Evolutionary conservation across 2,329 filamentous ascomycete genomes (phyloP).

Genomic region (Claviceps maximensis): DNA sequence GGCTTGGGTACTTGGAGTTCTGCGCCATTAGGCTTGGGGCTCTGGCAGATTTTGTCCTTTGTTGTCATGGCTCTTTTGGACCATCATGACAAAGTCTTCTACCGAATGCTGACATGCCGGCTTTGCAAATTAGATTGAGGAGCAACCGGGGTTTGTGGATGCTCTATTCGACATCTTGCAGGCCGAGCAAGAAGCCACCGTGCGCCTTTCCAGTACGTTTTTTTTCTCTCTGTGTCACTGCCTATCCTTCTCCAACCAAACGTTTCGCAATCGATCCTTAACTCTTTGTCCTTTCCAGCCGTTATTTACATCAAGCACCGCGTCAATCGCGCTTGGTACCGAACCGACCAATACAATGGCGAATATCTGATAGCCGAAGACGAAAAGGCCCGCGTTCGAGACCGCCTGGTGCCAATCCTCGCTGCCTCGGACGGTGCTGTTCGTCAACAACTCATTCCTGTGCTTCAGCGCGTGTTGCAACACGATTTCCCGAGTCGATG

Average conservation of each 20-base stretch:
- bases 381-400: constrained; percentile 77
- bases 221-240: too few relatives aligned
- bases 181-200: constrained; percentile 69
- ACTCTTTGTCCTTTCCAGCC: constrained; percentile 36
- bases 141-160: constrained; percentile 78
- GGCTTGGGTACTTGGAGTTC: too few relatives aligned
- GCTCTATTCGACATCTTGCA: constrained; percentile 84
- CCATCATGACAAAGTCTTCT: background rate
- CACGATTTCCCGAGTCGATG: constrained; percentile 90
- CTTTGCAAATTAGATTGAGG: constrained; percentile 56
- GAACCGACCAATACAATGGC: constrained; percentile 58
- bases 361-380: constrained; percentile 71
- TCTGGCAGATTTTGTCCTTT: background rate
- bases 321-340: constrained; percentile 82
- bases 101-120: constrained; percentile 1
- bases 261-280: constrained; percentile 8
- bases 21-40: too few relatives aligned
- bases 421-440: constrained; percentile 68
- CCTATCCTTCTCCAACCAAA: too few relatives aligned
- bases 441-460: constrained; percentile 83
- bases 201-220: constrained; percentile 75
- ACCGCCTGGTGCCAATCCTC: constrained; percentile 79
- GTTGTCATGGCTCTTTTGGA: background rate
- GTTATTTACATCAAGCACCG: constrained; percentile 98
- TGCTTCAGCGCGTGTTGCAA: constrained; percentile 90